Evolutionary conservation across 129 eudicot genomes (phyloP).

Genomic region (Lactuca sativa): DNA sequence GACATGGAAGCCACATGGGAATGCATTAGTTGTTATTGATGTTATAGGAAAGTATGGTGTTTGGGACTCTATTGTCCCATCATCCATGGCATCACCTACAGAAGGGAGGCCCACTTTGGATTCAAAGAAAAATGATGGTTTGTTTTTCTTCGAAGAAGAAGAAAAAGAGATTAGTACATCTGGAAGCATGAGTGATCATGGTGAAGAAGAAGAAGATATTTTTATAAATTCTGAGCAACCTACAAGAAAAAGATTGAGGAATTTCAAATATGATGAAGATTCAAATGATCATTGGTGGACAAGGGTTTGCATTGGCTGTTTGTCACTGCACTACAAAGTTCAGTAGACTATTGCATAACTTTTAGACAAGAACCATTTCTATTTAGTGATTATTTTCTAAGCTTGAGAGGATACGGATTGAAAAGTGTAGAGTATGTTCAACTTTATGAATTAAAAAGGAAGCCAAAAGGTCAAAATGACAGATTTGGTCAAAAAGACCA

Average conservation of each 20-base stretch:
- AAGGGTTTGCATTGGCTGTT: no score
- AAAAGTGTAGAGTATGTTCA: no score
- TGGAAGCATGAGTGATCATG: conserved; percentile 81
- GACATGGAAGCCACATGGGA: conserved; percentile 98
- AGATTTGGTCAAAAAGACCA: no score
- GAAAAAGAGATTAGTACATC: conserved; percentile 73
- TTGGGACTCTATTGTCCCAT: conserved; percentile 90
- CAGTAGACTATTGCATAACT: no score
- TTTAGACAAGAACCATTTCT: no score
- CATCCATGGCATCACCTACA: conserved; percentile 91
- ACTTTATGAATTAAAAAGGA: no score
- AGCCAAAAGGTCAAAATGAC: no score
- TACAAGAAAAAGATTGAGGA: conserved; percentile 70
- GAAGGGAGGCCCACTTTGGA: conserved; percentile 59
- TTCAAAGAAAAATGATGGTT: conserved; percentile 55
- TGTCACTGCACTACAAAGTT: no score
- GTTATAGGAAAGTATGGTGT: conserved; percentile 89
- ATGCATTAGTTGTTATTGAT: conserved; percentile 87
- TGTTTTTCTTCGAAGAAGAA: conserved; percentile 75
- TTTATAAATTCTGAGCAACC: conserved; percentile 51
- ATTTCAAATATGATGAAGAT: conserved; percentile 46
- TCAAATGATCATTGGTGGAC: not conserved
- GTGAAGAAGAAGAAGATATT: conserved; percentile 62
- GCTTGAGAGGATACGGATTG: no score
- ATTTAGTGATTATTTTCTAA: no score